Evolutionary conservation across 2,329 filamentous ascomycete species (phyloP).

Genomic region (Hymenoscyphus fraxineus): DNA sequence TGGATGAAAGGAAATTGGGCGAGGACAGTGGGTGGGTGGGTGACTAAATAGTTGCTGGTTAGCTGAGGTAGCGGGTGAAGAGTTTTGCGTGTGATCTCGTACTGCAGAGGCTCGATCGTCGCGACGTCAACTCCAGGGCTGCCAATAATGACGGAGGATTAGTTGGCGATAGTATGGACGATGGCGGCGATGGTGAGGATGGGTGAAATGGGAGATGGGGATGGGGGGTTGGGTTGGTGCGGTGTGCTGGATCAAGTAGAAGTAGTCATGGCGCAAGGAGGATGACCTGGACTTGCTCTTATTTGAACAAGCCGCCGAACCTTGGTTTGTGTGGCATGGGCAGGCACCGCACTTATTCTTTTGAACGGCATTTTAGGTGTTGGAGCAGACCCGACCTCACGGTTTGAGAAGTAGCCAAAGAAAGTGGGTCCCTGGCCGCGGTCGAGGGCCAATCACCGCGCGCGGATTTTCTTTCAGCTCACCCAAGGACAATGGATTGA

Average conservation of each 20-base stretch:
- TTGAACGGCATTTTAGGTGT: constrained; percentile 2
- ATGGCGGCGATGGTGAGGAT: not conserved
- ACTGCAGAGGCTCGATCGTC: constrained; percentile 6
- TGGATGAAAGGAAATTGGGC: constrained; percentile 1
- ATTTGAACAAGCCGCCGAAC: constrained; percentile 1
- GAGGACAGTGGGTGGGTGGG: constrained; percentile 3
- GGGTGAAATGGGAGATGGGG: not conserved
- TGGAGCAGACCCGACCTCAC: not conserved
- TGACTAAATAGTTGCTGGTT: constrained; percentile 13
- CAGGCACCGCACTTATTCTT: constrained; percentile 1
- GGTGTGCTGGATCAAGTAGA: not conserved
- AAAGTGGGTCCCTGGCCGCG: not conserved
- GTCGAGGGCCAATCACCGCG: not conserved
- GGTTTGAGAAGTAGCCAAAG: not conserved
- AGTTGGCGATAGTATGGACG: not conserved
- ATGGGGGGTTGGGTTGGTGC: not conserved
- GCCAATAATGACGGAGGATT: not conserved
- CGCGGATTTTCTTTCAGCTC: not conserved
- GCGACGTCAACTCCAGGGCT: constrained; percentile 1
- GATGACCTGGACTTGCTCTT: constrained; percentile 1
- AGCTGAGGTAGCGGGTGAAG: constrained; percentile 11
- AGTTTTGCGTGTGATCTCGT: constrained; percentile 9
- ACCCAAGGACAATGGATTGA: too few relatives aligned
- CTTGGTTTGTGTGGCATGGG: constrained; percentile 1
- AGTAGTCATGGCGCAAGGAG: not conserved